Evolutionary conservation across 2,329 filamentous ascomycete species (phyloP).

Genomic region (Cucurbitaria berberidis): DNA sequence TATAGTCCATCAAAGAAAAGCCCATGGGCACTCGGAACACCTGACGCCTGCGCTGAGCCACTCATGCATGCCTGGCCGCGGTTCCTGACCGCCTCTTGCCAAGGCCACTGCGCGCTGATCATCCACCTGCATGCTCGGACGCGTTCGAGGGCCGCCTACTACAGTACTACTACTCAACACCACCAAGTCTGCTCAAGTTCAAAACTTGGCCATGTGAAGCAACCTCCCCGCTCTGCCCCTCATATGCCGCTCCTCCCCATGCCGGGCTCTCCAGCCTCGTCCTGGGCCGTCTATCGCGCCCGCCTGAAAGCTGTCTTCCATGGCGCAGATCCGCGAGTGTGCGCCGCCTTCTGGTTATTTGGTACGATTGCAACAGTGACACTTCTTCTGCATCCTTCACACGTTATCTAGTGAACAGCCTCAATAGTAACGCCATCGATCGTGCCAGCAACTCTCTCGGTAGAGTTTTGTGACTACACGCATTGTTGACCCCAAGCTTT

Average conservation of each 20-base stretch:
- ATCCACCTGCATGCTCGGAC: slow-evolving; percentile 4
- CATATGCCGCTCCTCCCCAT: slow-evolving; percentile 56
- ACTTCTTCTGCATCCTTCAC: background rate
- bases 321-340: slow-evolving; percentile 72
- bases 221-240: slow-evolving; percentile 6
- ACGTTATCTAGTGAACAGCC: background rate
- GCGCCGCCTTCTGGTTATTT: slow-evolving; percentile 90
- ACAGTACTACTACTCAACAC: too few species aligned
- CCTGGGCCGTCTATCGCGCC: slow-evolving; percentile 75
- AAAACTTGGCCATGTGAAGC: slow-evolving; percentile 8
- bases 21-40: slow-evolving; percentile 10
- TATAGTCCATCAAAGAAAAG: slow-evolving; percentile 1
- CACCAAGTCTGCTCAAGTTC: too few species aligned
- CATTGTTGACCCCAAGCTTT: background rate
- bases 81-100: slow-evolving; percentile 5
- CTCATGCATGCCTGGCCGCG: background rate
- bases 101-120: background rate
- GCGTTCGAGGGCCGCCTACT: slow-evolving; percentile 4
- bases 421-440: background rate
- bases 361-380: slow-evolving; percentile 58
- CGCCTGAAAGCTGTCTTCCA: slow-evolving; percentile 68
- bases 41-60: slow-evolving; percentile 3
- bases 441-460: background rate
- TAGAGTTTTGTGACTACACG: too few species aligned
- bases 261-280: slow-evolving; percentile 65